phyloP scores from a whole-genome alignment of 345 rosid species.

The Dimocarpus longan region DNA sequence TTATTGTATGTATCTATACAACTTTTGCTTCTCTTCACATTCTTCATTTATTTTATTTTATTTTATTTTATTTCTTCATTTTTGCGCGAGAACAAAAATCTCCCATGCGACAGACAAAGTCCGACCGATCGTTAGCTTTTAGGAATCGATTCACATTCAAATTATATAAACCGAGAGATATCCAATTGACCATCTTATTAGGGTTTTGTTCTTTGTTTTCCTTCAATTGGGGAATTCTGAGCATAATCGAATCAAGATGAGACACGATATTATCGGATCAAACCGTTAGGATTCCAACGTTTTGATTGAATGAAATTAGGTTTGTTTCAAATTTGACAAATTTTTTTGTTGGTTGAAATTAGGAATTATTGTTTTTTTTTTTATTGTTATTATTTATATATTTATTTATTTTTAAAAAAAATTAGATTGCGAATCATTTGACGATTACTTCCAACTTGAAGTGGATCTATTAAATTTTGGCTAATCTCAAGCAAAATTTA shows the following conservation, averaged over 20 bases:
- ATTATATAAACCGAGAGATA: background rate
- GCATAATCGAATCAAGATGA: background rate
- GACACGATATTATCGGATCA: background rate
- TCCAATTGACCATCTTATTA: too few species aligned
- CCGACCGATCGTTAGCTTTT: background rate
- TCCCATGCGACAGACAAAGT: background rate
- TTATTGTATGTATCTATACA: slow-evolving; percentile 12
- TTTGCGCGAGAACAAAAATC: background rate
- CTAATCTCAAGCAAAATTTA: too few species aligned
- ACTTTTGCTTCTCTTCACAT: background rate
- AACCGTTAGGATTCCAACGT: background rate
- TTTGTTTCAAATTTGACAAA: too few species aligned
- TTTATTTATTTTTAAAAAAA: too few species aligned
- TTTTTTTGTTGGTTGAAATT: background rate
- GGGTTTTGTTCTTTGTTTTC: background rate
- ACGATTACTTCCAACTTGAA: background rate
- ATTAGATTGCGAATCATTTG: background rate
- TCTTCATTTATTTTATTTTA: too few species aligned
- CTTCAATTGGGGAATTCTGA: background rate
- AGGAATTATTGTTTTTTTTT: too few species aligned
- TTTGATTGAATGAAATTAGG: too few species aligned
- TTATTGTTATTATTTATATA: too few species aligned
- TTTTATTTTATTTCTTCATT: too few species aligned
- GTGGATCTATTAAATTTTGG: too few species aligned
- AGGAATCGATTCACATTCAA: background rate